Base-by-base conservation (phyloP, 371 early-diverging fungal species). In the Mucor mucedo region DNA sequence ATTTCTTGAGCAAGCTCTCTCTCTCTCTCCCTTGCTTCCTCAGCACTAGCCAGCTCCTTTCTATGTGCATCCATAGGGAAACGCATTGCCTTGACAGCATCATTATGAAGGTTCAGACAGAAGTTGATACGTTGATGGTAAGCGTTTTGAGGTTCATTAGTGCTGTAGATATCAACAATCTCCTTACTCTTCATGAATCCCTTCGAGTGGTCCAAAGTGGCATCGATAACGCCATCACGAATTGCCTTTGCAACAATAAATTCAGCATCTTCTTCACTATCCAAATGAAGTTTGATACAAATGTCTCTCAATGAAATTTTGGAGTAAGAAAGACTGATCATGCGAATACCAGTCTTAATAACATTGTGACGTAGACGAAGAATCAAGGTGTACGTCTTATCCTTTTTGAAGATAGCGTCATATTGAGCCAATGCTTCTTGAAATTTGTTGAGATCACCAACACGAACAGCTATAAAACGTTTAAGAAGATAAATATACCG, bases 241-340 rank as follows among this genome's bases (percentile, higher is more conserved):
- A 98, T 97, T n/a, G 99, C 93, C 84, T 98, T 98, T 60, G 95
- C 92, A 4, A 98, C 96, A 76, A 98, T 97, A 78, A 94, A 98
- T 75, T 98, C 97, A 42, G 98, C 98, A 72, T 97, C 97, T 70
- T 98, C 96, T 71, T 98, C 99, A 66, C 94, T 91, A 71, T 98
- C 97, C 75, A 98, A 73, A 63, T 96, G 95, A 63, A 98, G 84
- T 79, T 96, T 96, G 69, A 95, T 77, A 78, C 97, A 96, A 55
- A 98, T 95, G 66, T 98, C 99, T 30, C 93, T 79, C 66, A 98
- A 82, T n/a, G 97, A 93, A 63, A 98, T 97, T 58, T 93, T 91
- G 21, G 96, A 94, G 78, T 98, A 98, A 3, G 96, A 91, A 58
- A 95, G 70, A 75, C 91, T 91, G 75, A 98, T 95, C 91, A 93